Conservation (phyloP, 2,329 filamentous ascomycete genomes). For the Phyllosticta citrichinensis region DNA sequence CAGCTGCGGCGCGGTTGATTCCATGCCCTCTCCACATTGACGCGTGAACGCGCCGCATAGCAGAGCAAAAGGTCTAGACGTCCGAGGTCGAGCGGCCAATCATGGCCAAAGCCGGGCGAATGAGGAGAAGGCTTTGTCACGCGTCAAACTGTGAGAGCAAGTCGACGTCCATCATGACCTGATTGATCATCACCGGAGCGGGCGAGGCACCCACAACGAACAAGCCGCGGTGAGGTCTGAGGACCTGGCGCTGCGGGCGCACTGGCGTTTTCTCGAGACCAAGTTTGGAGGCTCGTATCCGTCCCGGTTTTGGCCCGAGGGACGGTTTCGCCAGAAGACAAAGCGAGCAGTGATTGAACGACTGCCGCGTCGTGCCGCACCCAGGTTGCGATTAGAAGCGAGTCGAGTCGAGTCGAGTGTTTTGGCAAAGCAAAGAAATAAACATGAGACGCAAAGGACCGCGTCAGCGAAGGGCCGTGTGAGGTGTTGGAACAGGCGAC, state of each 20-base stretch:
- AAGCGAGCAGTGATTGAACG: neutral
- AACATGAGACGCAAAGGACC: neutral
- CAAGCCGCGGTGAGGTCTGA: neutral
- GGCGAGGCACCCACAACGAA: slow-evolving; percentile 5
- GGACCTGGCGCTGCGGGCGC: neutral
- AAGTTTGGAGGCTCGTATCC: neutral
- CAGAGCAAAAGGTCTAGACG: neutral
- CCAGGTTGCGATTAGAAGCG: neutral
- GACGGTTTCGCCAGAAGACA: neutral
- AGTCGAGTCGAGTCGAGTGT: neutral
- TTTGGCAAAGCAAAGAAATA: neutral
- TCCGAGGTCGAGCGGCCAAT: neutral
- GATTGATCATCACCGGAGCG: slow-evolving; percentile 5
- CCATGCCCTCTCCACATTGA: neutral
- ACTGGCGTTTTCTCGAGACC: neutral
- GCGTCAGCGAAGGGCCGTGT: neutral
- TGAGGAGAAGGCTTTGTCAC: neutral
- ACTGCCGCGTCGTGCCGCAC: neutral
- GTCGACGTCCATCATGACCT: slow-evolving; percentile 8
- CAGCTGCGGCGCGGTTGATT: neutral
- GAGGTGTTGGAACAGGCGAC: neutral
- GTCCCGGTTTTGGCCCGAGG: neutral
- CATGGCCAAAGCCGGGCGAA: neutral
- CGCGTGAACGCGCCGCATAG: neutral
- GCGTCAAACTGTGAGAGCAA: neutral